phyloP scores from a whole-genome alignment of 768 basidiomycete species.

The Infundibulicybe gibba region DNA sequence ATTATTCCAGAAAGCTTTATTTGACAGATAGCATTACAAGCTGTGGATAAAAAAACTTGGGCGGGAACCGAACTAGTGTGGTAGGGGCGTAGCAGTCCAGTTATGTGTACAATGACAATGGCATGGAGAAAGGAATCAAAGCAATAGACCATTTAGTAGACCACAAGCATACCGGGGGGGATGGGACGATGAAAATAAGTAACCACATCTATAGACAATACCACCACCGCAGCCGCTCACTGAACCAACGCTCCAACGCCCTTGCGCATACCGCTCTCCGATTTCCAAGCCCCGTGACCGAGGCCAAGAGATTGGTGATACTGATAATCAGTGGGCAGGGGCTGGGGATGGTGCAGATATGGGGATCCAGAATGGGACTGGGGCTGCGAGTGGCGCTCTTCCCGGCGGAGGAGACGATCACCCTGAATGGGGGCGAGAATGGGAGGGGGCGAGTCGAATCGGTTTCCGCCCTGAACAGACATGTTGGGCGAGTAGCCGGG shows the following conservation, averaged over 20 bases:
- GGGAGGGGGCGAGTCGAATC: slow-evolving; percentile 53
- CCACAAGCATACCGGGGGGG: neutral
- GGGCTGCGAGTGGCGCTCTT: slow-evolving; percentile 21
- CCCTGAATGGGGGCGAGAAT: slow-evolving; percentile 55
- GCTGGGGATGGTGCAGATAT: slow-evolving; percentile 40
- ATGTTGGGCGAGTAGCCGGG: slow-evolving; percentile 15
- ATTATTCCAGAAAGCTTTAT: no score
- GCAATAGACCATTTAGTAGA: no score
- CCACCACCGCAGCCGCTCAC: slow-evolving; percentile 10
- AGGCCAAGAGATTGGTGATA: slow-evolving; percentile 38
- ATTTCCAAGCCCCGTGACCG: slow-evolving; percentile 42
- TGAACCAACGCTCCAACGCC: slow-evolving; percentile 35
- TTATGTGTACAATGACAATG: no score
- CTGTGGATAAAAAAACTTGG: no score
- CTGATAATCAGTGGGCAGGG: slow-evolving; percentile 31
- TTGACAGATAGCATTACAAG: no score
- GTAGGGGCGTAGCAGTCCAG: no score
- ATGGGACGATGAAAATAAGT: neutral
- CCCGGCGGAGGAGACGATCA: slow-evolving; percentile 28
- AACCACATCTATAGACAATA: neutral
- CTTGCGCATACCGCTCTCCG: slow-evolving; percentile 39
- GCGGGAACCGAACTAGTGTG: no score
- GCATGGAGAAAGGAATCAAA: neutral
- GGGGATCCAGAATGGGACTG: slow-evolving; percentile 26
- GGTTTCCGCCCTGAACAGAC: slow-evolving; percentile 13